Conservation (phyloP, 1,139 yeast species). For the Yamadazyma jaroonii region DNA sequence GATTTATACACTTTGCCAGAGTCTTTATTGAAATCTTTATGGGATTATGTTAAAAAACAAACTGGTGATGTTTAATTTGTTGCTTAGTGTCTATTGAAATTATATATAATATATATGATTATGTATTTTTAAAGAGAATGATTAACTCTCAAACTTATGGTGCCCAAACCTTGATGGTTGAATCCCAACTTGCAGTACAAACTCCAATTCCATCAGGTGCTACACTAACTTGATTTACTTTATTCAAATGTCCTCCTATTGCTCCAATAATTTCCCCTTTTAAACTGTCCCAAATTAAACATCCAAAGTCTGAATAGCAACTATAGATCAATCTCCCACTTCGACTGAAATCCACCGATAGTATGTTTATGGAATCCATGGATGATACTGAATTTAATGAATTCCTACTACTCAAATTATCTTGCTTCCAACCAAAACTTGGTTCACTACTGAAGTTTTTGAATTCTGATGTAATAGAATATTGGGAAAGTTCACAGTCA, state of each 20-base stretch:
- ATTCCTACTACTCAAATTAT: slow-evolving; percentile 8
- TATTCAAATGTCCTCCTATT: slow-evolving; percentile 49
- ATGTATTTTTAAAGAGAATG: background rate
- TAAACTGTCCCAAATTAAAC: slow-evolving; percentile 77
- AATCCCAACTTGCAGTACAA: slow-evolving; percentile 72
- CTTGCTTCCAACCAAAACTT: background rate
- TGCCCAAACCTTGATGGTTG: slow-evolving; percentile 61
- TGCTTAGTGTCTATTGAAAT: background rate
- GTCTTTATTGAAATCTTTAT: slow-evolving; percentile 82
- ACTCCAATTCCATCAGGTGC: slow-evolving; percentile 76
- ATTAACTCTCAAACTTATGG: slow-evolving; percentile 2
- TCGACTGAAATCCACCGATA: slow-evolving; percentile 68
- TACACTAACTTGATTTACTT: slow-evolving; percentile 61
- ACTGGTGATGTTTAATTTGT: slow-evolving; percentile 32
- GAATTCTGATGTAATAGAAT: slow-evolving; percentile 34
- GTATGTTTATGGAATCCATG: slow-evolving; percentile 29
- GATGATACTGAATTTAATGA: slow-evolving; percentile 11
- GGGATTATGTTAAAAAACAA: slow-evolving; percentile 88
- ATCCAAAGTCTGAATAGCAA: slow-evolving; percentile 74
- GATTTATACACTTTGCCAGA: slow-evolving; percentile 94
- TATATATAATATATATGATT: background rate
- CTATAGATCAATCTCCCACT: slow-evolving; percentile 76
- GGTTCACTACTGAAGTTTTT: slow-evolving; percentile 5
- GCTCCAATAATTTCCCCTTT: slow-evolving; percentile 64
- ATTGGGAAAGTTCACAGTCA: slow-evolving; percentile 65